These are phyloP conservation scores for Inga leiocalycina DNA, from an alignment of 306 rosid species.

Conservation along the genomic window DNA sequence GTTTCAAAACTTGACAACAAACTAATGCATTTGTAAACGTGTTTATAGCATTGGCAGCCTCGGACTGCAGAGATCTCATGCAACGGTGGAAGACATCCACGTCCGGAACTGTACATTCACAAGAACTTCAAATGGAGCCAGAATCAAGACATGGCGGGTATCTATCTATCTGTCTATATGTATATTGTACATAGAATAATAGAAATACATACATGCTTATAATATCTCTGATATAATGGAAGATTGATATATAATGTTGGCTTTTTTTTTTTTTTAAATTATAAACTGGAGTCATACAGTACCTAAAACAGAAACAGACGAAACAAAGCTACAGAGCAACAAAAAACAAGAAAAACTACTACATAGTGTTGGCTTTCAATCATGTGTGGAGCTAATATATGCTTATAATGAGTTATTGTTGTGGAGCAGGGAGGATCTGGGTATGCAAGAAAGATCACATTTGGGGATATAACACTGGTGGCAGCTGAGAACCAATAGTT, in stretches of 20 bases:
- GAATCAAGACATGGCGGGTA: slow-evolving; percentile 67
- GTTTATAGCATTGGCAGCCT: slow-evolving; percentile 55
- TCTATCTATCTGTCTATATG: background rate
- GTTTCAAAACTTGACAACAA: background rate
- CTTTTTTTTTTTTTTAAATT: background rate
- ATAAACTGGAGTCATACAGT: too few relatives aligned
- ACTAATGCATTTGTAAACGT: background rate
- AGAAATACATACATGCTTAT: background rate
- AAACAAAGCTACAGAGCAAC: too few relatives aligned
- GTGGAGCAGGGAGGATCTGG: slow-evolving; percentile 51
- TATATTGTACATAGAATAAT: background rate
- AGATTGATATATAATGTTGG: background rate
- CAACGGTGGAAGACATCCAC: slow-evolving; percentile 44
- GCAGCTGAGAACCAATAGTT: slow-evolving; percentile 36
- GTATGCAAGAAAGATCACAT: slow-evolving; percentile 51
- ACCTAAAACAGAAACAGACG: too few relatives aligned
- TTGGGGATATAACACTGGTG: slow-evolving; percentile 37
- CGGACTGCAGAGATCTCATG: slow-evolving; percentile 31
- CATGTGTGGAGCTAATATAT: background rate
- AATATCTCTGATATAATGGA: background rate
- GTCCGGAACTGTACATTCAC: slow-evolving; percentile 49
- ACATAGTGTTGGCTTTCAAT: background rate
- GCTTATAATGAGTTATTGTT: background rate
- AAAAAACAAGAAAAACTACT: too few relatives aligned
- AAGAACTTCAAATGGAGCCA: slow-evolving; percentile 48